Percentiles rank a stretch among this genome's conserved stretches.
These are phyloP conservation scores for Lophiotrema nucula DNA, from an alignment of 495 filamentous ascomycete genomes.

Conservation along the genomic window DNA sequence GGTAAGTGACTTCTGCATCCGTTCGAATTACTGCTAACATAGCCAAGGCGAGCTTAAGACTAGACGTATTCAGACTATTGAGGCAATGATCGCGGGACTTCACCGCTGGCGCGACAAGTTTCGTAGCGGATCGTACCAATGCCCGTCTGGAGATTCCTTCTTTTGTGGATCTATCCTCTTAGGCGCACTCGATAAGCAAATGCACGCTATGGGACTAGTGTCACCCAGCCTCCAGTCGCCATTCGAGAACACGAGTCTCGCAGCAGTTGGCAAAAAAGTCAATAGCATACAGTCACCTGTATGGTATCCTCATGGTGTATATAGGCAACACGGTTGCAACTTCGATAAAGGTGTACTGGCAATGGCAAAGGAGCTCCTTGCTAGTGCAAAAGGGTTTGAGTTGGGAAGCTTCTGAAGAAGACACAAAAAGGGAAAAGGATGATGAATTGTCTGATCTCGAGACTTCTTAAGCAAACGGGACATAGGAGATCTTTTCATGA, in stretches of 20 bases:
- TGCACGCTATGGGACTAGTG: background rate
- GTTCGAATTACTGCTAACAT: background rate
- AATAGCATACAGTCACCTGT: background rate
- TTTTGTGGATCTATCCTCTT: slow-evolving; percentile 13
- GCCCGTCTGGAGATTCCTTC: background rate
- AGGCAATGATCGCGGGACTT: background rate
- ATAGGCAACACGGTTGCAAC: background rate
- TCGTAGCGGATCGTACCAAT: background rate
- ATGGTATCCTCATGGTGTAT: background rate
- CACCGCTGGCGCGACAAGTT: background rate
- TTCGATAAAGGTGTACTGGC: too few relatives aligned
- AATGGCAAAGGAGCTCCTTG: too few relatives aligned
- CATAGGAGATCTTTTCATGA: too few relatives aligned
- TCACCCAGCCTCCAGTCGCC: background rate
- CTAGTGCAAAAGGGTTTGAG: too few relatives aligned
- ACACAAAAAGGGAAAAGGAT: too few relatives aligned
- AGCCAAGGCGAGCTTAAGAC: background rate
- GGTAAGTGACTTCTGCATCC: background rate
- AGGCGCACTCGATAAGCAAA: slow-evolving; percentile 12
- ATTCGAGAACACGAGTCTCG: background rate
- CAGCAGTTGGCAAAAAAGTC: background rate
- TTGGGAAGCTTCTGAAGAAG: too few relatives aligned
- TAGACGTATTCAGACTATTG: slow-evolving; percentile 1
- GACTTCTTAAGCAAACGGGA: too few relatives aligned
- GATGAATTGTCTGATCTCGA: too few relatives aligned